Percentiles rank a stretch among this genome's conserved stretches.
phyloP scores from a whole-genome alignment of 129 eudicot genomes.

The Tagetes patula region DNA sequence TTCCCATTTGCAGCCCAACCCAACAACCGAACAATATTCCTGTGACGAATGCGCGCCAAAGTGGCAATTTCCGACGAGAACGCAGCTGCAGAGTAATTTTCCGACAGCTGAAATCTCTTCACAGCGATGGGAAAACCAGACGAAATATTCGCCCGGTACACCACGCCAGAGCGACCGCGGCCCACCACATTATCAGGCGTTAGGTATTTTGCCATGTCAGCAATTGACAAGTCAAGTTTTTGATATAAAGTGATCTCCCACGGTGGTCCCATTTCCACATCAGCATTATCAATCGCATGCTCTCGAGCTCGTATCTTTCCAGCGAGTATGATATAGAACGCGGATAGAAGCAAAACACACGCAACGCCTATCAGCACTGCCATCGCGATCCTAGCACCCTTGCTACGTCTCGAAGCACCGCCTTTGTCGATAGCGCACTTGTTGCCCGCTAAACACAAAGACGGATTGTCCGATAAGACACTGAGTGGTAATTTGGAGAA shows the following conservation, averaged over 20 bases:
- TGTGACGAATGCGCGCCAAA: slow-evolving; percentile 70
- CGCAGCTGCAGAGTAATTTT: slow-evolving; percentile 55
- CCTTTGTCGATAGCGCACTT: slow-evolving; percentile 41
- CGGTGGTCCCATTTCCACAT: slow-evolving; percentile 81
- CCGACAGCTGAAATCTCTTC: slow-evolving; percentile 61
- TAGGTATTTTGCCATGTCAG: slow-evolving; percentile 67
- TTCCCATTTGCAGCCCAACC: slow-evolving; percentile 93
- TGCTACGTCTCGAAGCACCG: slow-evolving; percentile 45
- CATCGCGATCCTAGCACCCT: slow-evolving; percentile 82
- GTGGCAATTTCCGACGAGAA: slow-evolving; percentile 90
- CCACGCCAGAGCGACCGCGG: slow-evolving; percentile 69
- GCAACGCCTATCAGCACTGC: slow-evolving; percentile 75
- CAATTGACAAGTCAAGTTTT: slow-evolving; percentile 76
- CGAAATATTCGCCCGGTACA: slow-evolving; percentile 50
- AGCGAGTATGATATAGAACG: slow-evolving; percentile 66
- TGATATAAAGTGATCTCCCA: slow-evolving; percentile 95
- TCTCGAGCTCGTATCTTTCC: slow-evolving; percentile 38
- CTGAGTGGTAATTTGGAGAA: slow-evolving; percentile 76
- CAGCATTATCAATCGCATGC: slow-evolving; percentile 42
- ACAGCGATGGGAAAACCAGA: slow-evolving; percentile 67
- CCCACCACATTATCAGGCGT: slow-evolving; percentile 68
- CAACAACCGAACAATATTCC: slow-evolving; percentile 71
- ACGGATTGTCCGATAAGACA: slow-evolving; percentile 62
- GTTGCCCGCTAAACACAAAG: slow-evolving; percentile 59
- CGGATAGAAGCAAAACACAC: slow-evolving; percentile 54